These are phyloP conservation scores for Claviceps sp. DNA, from an alignment of 2,329 filamentous ascomycete species.

Conservation along the genomic window DNA sequence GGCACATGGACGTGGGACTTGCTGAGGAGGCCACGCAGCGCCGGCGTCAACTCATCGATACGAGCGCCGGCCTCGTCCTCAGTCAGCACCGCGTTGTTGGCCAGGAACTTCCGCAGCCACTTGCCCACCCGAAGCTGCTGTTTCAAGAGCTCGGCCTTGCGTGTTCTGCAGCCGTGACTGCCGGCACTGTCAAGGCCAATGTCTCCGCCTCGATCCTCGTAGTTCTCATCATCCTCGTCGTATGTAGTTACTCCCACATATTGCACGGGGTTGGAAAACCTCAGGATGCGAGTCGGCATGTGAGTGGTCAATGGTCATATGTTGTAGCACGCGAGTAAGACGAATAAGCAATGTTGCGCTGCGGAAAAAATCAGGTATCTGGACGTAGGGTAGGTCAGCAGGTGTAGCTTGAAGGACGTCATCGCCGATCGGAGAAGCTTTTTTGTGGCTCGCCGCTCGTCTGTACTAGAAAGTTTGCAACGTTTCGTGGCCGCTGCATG, in stretches of 20 bases:
- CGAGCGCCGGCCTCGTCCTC: slow-evolving; percentile 33
- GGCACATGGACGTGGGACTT: slow-evolving; percentile 46
- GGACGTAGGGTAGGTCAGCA: too few species aligned
- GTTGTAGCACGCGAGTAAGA: too few species aligned
- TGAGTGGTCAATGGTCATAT: too few species aligned
- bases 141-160: slow-evolving; percentile 34
- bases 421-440: too few species aligned
- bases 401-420: too few species aligned
- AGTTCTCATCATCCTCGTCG: slow-evolving; percentile 14
- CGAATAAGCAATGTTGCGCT: too few species aligned
- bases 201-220: slow-evolving; percentile 22
- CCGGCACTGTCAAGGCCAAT: slow-evolving; percentile 32
- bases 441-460: too few species aligned
- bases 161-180: slow-evolving; percentile 44
- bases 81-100: slow-evolving; percentile 35
- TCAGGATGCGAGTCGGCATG: slow-evolving; percentile 10
- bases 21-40: slow-evolving; percentile 37
- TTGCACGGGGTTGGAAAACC: too few species aligned
- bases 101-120: slow-evolving; percentile 42
- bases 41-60: slow-evolving; percentile 24
- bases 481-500: too few species aligned
- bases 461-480: too few species aligned
- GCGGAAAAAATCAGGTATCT: too few species aligned
- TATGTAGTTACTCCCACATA: neutral
- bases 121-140: slow-evolving; percentile 45